Base-by-base conservation (phyloP, 306 rosid species). In the Casuarina cunninghamiana region DNA sequence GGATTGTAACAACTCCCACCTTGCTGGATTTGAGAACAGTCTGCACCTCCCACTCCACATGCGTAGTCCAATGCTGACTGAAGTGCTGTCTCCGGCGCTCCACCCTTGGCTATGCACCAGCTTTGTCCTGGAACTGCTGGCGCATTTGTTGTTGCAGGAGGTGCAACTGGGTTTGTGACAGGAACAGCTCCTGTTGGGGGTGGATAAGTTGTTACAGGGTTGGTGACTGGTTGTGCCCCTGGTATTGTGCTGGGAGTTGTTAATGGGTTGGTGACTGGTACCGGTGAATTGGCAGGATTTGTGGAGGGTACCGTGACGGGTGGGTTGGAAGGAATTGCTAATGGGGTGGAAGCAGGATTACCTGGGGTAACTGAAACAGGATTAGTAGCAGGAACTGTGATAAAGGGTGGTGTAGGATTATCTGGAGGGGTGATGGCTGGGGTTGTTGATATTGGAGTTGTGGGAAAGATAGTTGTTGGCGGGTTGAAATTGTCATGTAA, bases 41-140 rank as follows among this genome's bases (percentile, higher is more conserved):
- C 99, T 3, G 75, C 81, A 42, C 78, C 74, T 16, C 77, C 80
- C 77, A 68, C 79, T 57, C 99, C 97, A 82, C 99, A 95, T 21
- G 97, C 97, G 74, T 95, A 95, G 73, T 95, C 98, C 75, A 95
- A 69, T 17, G 96, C 97, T 10, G 93, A 65, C 77, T 95, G 99
- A 72, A 95, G 86, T 60, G 90, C 73, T 82, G 87, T 68, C 84
- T 88, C 82, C 4, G 84, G 44, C 26, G 79, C 79, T 76, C 97
- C 99, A 68, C 76, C 71, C 89, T 86, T 95, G 48, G 91, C 94
- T 73, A 95, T 91, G 65, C 99, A 95, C 99, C 99, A 95, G 58
- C 84, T 84, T 84, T 88, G 95, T 9, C 97, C 97, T 2, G 84
- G 70, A 75, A 37, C 63, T 41, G 88, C 65, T 44, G 88, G 93